Percentiles rank a stretch among this genome's conserved stretches.
phyloP scores from a whole-genome alignment of 2,329 filamentous ascomycete genomes.

The Apiospora kogelbergensis region DNA sequence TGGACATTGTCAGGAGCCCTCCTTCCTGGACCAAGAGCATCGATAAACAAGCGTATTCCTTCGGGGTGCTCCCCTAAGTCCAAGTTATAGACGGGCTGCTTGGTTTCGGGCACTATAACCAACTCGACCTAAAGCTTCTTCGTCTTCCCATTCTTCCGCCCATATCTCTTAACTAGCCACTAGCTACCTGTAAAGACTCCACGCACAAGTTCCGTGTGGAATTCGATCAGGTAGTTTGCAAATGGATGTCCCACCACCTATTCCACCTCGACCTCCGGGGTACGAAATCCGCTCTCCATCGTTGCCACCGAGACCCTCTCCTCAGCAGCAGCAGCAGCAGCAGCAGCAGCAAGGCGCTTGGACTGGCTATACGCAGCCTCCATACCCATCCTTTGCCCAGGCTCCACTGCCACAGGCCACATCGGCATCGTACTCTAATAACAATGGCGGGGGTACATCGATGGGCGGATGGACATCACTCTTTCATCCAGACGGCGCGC shows the following conservation, averaged over 20 bases:
- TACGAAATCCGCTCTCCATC: constrained; percentile 16
- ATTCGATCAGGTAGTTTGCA: background rate
- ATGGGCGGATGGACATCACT: constrained; percentile 15
- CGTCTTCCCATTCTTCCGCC: background rate
- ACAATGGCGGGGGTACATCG: background rate
- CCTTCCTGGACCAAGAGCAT: background rate
- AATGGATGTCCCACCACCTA: constrained; percentile 20
- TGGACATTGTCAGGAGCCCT: background rate
- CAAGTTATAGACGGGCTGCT: background rate
- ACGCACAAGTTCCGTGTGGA: background rate
- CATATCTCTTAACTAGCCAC: background rate
- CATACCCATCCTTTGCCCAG: background rate
- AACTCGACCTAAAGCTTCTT: background rate
- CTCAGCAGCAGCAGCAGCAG: background rate
- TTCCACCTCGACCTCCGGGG: constrained; percentile 20
- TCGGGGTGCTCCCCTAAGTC: background rate
- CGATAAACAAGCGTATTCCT: background rate
- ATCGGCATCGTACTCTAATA: background rate
- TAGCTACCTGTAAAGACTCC: background rate
- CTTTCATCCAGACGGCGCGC: constrained; percentile 16
- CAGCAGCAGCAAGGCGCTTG: background rate
- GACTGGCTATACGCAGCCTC: background rate
- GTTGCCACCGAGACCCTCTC: background rate
- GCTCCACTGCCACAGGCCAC: background rate
- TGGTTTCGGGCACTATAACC: background rate